Evolutionary conservation across 1,139 yeast species (phyloP), one percentile per base, ranked within the genome.

Genomic region (Yamadazyma atmosphaerica): DNA sequence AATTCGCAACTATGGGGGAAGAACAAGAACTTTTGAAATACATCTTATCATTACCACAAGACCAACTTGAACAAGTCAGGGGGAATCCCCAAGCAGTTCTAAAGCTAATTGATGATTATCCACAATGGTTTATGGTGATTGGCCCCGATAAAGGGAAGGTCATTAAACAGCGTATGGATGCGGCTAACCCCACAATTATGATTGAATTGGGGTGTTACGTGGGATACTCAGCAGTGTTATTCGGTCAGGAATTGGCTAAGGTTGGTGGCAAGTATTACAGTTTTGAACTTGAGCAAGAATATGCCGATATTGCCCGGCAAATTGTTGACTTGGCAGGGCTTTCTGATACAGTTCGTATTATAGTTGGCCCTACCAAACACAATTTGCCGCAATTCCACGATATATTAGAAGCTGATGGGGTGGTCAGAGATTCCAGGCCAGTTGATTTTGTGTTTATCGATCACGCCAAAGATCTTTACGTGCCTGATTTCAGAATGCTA

Each of bases 181-280:
- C 54, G 32, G 32, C 13, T 11, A n/a, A 18, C 11, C 33, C 33
- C 5, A 18, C 5, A 5, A n/a, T 30, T 19, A 18, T 30, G 33
- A 30, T 30, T 29, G 79, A 74, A 44, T 52, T 74, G 32, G 79
- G 79, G 4, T 60, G 74, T 3, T 71, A 63, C 40, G 54, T 67
- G 14, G 79, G 79, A 0, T 73, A 72, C 43, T 64, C 74, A 0
- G 71, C 76, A 6, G 59, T 74, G 2, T 46, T 61, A 24, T 68
- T 68, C 41, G 63, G 64, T 1, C 52, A 48, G 23, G 56, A 59
- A 41, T 43, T 66, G 43, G 42, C 47, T 6, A 45, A 52, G 27
- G 41, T 51, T 22, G 52, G 47, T 6, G 60, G 65, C 4, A 61
- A 58, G 35, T 63, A 67, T 42, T 69, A 61, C 47, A 61, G 72